A percentile compares a stretch with the other conserved stretches of the same genome.
phyloP scores from a whole-genome alignment of 2,329 filamentous ascomycete species.

The Aspergillus neotritici region DNA sequence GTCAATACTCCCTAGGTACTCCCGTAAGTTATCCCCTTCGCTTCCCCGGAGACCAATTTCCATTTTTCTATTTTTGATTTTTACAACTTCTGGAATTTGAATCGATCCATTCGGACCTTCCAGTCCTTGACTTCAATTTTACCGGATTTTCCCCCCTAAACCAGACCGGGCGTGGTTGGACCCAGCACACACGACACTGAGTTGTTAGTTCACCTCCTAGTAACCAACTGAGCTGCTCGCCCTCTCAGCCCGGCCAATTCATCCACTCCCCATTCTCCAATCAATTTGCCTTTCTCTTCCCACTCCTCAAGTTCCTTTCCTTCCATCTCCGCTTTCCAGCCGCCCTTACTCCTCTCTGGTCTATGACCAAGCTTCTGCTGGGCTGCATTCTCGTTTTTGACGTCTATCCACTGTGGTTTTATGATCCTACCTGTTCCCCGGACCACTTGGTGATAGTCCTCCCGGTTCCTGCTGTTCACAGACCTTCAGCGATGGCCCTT shows the following conservation, averaged over 20 bases:
- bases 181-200: not conserved
- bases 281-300: conserved; percentile 8
- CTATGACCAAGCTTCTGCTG: not conserved
- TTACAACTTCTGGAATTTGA: too few relatives aligned
- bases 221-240: conserved; percentile 1
- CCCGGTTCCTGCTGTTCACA: conserved; percentile 5
- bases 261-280: conserved; percentile 10
- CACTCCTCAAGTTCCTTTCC: conserved; percentile 6
- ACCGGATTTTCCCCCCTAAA: too few relatives aligned
- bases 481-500: conserved; percentile 26
- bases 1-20: too few relatives aligned
- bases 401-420: conserved; percentile 1
- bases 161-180: too few relatives aligned
- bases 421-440: conserved; percentile 11
- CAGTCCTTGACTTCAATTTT: too few relatives aligned
- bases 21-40: too few relatives aligned
- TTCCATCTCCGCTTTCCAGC: conserved; percentile 11
- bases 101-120: too few relatives aligned
- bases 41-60: too few relatives aligned
- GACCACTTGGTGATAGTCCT: conserved; percentile 10
- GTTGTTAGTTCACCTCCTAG: not conserved
- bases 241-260: too few relatives aligned
- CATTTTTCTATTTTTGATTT: too few relatives aligned
- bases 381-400: not conserved
- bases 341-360: conserved; percentile 4